Percentiles rank a stretch among this genome's conserved stretches.
phyloP scores from a whole-genome alignment of 768 basidiomycete genomes.

The Rhodotorula taiwanensis region DNA sequence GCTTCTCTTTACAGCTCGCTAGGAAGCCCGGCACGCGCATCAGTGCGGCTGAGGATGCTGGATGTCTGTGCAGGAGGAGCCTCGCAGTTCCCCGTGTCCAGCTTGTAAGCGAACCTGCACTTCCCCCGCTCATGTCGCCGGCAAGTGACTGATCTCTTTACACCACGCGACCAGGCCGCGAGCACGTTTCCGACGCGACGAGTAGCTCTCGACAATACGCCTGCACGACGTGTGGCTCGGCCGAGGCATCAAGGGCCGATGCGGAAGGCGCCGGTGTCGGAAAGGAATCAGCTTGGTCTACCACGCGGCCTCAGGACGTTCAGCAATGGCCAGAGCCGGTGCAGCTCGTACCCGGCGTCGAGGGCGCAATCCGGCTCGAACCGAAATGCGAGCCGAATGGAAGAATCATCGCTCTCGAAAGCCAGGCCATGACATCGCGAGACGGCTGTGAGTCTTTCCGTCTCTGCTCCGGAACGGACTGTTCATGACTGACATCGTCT shows the following conservation, averaged over 20 bases:
- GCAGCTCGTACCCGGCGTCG: neutral
- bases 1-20: neutral
- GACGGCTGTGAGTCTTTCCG: neutral
- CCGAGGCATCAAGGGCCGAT: no score
- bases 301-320: neutral
- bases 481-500: neutral
- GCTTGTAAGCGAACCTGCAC: no score
- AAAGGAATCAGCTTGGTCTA: slow-evolving; percentile 24
- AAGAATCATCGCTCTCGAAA: slow-evolving; percentile 2
- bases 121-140: no score
- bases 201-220: no score
- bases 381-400: neutral
- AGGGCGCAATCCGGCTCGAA: neutral
- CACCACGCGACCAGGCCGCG: no score
- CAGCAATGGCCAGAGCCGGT: slow-evolving; percentile 21
- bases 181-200: no score
- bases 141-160: no score
- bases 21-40: neutral
- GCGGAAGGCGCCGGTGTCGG: no score
- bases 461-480: neutral
- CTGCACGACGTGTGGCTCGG: no score
- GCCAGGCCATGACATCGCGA: slow-evolving; percentile 1
- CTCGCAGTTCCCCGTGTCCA: no score
- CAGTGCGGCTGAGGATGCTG: no score
- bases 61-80: no score